Percentiles rank a stretch among this genome's conserved stretches.
Evolutionary conservation across 306 rosid species (phyloP).

Genomic region (Corylus avellana): DNA sequence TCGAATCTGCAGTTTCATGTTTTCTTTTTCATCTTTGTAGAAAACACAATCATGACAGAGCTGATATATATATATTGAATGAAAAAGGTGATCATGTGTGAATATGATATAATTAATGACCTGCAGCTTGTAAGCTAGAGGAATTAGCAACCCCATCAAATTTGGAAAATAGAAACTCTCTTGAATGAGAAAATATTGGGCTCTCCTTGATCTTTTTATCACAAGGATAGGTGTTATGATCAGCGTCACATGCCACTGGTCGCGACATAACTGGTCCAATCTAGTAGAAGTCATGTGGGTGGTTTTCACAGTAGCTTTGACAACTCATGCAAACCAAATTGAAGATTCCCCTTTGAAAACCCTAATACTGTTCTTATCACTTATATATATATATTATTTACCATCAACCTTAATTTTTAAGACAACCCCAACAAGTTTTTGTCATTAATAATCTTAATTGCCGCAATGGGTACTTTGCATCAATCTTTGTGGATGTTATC

Average conservation of each 20-base stretch:
- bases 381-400: background rate
- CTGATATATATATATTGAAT: too few relatives aligned
- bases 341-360: background rate
- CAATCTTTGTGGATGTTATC: conserved; percentile 1
- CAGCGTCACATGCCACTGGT: too few relatives aligned
- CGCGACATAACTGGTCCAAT: background rate
- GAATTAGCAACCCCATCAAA: too few relatives aligned
- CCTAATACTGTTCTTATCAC: too few relatives aligned
- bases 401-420: background rate
- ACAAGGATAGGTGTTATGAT: too few relatives aligned
- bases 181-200: background rate
- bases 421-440: background rate
- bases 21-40: too few relatives aligned
- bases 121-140: too few relatives aligned
- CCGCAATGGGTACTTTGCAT: background rate
- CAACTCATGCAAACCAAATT: background rate
- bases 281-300: background rate
- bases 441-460: background rate
- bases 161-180: too few relatives aligned
- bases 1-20: too few relatives aligned
- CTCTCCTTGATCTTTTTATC: background rate
- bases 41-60: too few relatives aligned
- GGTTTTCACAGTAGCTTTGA: background rate
- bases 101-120: too few relatives aligned
- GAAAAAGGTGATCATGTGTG: too few relatives aligned